phyloP scores from a whole-genome alignment of 179 eudicot genomes.

The Actinidia chinensis region DNA sequence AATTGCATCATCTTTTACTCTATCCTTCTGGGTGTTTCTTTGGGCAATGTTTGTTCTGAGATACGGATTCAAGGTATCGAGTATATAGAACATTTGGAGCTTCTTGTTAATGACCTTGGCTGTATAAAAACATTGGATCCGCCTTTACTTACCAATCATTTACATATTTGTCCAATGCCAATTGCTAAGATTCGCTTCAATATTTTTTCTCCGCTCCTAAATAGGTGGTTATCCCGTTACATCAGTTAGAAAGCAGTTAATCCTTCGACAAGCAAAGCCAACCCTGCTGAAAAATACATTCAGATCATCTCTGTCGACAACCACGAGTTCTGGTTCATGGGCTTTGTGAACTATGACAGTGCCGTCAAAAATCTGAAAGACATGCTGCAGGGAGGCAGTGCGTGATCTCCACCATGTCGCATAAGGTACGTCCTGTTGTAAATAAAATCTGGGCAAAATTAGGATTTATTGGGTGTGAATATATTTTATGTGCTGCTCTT shows the following conservation, averaged over 20 bases:
- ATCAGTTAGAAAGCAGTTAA: slow-evolving; percentile 89
- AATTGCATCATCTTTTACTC: neutral
- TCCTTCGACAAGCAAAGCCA: slow-evolving; percentile 74
- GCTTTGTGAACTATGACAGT: slow-evolving; percentile 73
- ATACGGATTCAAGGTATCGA: too few relatives aligned
- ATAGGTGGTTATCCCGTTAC: slow-evolving; percentile 75
- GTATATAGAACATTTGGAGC: neutral
- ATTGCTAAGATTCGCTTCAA: neutral
- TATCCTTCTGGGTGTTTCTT: neutral
- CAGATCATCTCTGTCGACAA: slow-evolving; percentile 83
- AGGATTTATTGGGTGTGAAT: neutral
- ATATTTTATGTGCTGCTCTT: neutral
- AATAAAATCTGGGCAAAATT: neutral
- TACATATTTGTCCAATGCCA: neutral
- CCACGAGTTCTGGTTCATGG: slow-evolving; percentile 99
- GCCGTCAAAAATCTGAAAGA: slow-evolving; percentile 79
- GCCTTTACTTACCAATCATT: neutral
- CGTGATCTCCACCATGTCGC: slow-evolving; percentile 13
- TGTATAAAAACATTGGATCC: neutral
- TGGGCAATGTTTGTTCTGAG: neutral
- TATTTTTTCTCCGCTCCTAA: neutral
- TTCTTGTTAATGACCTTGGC: neutral
- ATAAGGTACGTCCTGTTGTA: neutral
- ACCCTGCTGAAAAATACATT: slow-evolving; percentile 78
- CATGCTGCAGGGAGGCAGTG: slow-evolving; percentile 36